Evolutionary conservation across 257 asterid genomes (phyloP), one percentile per base, ranked within the genome.

Genomic region (Capsicum baccatum): DNA sequence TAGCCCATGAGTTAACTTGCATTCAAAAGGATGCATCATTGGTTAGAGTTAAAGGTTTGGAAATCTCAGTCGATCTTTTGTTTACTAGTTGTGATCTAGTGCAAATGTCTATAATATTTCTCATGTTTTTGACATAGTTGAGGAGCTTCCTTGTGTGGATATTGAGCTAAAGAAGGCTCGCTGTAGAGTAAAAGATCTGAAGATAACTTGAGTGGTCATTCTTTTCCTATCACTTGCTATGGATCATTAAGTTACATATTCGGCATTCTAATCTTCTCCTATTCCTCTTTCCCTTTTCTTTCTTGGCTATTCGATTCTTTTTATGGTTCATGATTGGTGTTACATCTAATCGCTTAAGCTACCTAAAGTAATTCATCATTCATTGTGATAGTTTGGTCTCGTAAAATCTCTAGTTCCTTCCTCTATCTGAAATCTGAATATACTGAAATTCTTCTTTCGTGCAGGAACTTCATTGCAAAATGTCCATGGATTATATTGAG

Each of bases 141-240:
- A 89, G 55, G 94, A 92, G 94, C 84, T 93, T 86, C 95, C 96
- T 76, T 90, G 83, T 86, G 86, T 96, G 88, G 95, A 89, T 79
- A 54, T 85, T 85, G 99, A 96, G 92, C 95, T 94, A 81, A 87
- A 91, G 85, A 94, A 89, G 89, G 98, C 97, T 82, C 82, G 70
- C 52, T 94, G 95, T 91, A 93, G 98, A 90, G 97, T 91, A 69
- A 90, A 91, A 90, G 26, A 0, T 26, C 26, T 26, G 26, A 26
- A 26, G 26, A 1, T 26, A 26, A 26, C 26, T 70, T 66, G 55
- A 83, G 33, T 78, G 56, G 59, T 42, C 84, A 17, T 63, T 71
- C 37, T 26, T 42, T 85, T 85, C 39, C 64, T 58, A 56, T 63
- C 83, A 52, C 58, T 39, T 39, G 47, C 73, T 81, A 54, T 68